A percentile compares a stretch with the other conserved stretches of the same genome.
These are phyloP conservation scores for Metarhizium sp. DNA, from an alignment of 2,329 filamentous ascomycete genomes.

Conservation along the genomic window DNA sequence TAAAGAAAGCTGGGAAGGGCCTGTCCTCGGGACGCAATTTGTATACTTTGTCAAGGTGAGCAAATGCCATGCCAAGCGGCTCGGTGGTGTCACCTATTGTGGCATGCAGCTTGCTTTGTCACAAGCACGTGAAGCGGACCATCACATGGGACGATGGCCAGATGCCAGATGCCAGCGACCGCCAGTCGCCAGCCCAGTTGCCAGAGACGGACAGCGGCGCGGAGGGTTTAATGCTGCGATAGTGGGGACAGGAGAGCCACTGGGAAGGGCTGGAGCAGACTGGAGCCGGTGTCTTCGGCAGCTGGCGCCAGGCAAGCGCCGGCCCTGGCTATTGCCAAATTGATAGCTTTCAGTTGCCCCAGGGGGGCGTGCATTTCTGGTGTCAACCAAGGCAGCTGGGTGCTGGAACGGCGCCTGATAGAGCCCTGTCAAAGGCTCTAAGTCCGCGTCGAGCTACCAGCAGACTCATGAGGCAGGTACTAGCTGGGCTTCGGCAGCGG, in stretches of 20 bases:
- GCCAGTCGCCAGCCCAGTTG: too few species aligned
- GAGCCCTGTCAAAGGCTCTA: too few species aligned
- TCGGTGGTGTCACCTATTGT: conserved; percentile 5
- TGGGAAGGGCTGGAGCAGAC: background rate
- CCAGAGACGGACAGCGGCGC: background rate
- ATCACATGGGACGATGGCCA: conserved; percentile 5
- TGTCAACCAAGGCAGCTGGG: background rate
- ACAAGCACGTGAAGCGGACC: conserved; percentile 7
- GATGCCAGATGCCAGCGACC: background rate
- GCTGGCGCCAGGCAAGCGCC: background rate
- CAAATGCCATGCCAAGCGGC: background rate
- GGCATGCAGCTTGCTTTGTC: background rate
- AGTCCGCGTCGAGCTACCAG: too few species aligned
- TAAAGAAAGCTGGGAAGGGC: background rate
- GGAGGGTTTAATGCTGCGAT: background rate
- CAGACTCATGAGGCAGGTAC: background rate
- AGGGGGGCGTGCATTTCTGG: background rate
- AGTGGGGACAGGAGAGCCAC: background rate
- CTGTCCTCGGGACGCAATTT: conserved; percentile 7
- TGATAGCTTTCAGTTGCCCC: background rate
- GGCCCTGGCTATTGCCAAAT: background rate
- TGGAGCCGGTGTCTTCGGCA: background rate
- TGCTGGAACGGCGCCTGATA: background rate
- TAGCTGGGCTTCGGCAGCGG: background rate
- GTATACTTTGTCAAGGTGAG: conserved; percentile 2